Percentiles rank a stretch among this genome's conserved stretches.
phyloP scores from a whole-genome alignment of 805 yeast genomes.

The Saturnispora sekii region DNA sequence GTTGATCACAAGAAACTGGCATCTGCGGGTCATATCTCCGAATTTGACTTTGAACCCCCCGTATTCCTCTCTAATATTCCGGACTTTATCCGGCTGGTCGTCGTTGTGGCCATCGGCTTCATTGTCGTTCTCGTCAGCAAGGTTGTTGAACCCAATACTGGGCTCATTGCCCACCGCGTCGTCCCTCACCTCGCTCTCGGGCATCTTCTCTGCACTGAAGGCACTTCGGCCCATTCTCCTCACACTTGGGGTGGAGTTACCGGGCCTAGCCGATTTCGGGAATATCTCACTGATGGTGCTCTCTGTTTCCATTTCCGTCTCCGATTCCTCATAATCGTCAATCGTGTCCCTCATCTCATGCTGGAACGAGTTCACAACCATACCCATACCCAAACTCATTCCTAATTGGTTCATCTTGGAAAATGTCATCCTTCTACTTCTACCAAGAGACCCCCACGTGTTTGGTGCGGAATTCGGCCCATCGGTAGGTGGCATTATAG shows the following conservation, averaged over 20 bases:
- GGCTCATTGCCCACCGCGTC: slow-evolving; percentile 64
- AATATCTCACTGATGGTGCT: slow-evolving; percentile 3
- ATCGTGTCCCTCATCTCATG: slow-evolving; percentile 4
- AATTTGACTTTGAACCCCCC: slow-evolving; percentile 7
- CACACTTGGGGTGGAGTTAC: neutral
- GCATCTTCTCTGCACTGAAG: slow-evolving; percentile 60
- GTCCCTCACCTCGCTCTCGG: slow-evolving; percentile 55
- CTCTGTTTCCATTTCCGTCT: neutral
- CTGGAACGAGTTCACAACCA: slow-evolving; percentile 9
- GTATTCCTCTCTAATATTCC: neutral
- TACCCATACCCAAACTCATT: slow-evolving; percentile 11
- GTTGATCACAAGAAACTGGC: slow-evolving; percentile 77
- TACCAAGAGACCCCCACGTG: neutral
- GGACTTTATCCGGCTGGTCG: neutral
- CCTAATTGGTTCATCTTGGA: slow-evolving; percentile 10
- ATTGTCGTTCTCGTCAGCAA: neutral
- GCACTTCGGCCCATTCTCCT: slow-evolving; percentile 18
- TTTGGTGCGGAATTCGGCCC: neutral
- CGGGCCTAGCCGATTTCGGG: neutral
- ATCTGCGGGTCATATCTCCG: slow-evolving; percentile 10
- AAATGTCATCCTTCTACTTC: slow-evolving; percentile 2
- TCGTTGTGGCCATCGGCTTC: neutral
- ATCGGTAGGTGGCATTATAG: neutral
- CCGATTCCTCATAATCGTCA: neutral
- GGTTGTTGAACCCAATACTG: slow-evolving; percentile 37